These are phyloP conservation scores for Blastocystis sp. DNA, from an alignment of 352 stramenopile genomes.

Conservation along the genomic window DNA sequence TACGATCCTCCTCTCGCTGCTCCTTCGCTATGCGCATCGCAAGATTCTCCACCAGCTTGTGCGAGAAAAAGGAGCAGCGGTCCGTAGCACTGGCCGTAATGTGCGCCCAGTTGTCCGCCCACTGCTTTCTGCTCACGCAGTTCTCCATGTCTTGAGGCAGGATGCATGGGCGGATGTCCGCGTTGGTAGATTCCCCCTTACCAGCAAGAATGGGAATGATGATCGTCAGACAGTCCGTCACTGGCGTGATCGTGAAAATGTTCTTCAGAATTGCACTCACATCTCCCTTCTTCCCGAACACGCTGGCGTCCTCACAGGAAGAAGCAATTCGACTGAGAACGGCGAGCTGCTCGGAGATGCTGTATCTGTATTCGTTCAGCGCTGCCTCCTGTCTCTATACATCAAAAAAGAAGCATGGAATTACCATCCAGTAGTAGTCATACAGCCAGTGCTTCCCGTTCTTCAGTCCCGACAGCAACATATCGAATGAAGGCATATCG, in stretches of 20 bases:
- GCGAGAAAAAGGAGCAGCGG: neutral
- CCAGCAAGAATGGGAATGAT: conserved; percentile 11
- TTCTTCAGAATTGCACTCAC: neutral
- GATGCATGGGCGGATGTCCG: neutral
- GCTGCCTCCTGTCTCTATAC: neutral
- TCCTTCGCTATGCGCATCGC: neutral
- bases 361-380: neutral
- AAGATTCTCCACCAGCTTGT: neutral
- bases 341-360: neutral
- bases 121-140: neutral
- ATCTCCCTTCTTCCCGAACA: neutral
- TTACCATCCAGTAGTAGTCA: conserved; percentile 57
- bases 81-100: neutral
- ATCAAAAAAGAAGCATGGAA: neutral
- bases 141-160: neutral
- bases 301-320: neutral
- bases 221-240: neutral
- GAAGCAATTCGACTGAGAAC: neutral
- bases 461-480: neutral
- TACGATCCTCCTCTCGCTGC: neutral
- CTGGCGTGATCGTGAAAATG: neutral
- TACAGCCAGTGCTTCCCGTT: conserved; percentile 55
- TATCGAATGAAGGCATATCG: conserved; percentile 63
- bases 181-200: neutral
- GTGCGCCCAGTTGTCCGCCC: conserved; percentile 1